A percentile compares a stretch with the other conserved stretches of the same genome.
These are phyloP conservation scores for cucumber (Cucumis sativus) DNA, from an alignment of 306 rosid species.

Conservation along the genomic window DNA sequence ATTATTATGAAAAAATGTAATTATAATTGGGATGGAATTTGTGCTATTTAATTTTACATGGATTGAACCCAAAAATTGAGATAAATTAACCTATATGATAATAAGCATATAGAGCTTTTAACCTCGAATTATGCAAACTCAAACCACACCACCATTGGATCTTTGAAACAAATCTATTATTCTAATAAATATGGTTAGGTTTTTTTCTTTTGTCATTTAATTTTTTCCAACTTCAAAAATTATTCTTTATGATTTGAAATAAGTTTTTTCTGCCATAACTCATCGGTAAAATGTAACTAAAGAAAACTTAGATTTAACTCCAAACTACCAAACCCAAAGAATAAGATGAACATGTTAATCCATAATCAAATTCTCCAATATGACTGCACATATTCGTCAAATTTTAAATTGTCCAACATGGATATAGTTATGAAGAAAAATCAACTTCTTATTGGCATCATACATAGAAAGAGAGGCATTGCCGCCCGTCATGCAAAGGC, in stretches of 20 bases:
- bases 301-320: not conserved
- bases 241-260: no score
- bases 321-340: not conserved
- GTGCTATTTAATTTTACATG: not conserved
- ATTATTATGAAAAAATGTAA: no score
- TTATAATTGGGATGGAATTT: no score
- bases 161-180: not conserved
- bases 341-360: not conserved
- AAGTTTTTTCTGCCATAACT: not conserved
- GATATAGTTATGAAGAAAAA: not conserved
- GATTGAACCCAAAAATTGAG: not conserved
- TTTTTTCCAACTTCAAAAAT: not conserved
- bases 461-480: not conserved
- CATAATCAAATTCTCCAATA: not conserved
- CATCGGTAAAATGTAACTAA: not conserved
- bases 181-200: not conserved
- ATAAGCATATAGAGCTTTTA: not conserved
- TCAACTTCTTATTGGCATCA: slow-evolving; percentile 5
- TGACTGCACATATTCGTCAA: not conserved
- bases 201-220: not conserved
- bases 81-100: not conserved
- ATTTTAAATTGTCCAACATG: not conserved
- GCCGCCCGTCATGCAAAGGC: not conserved
- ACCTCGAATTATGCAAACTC: not conserved
- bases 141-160: not conserved